A percentile compares a stretch with the other conserved stretches of the same genome.
Evolutionary conservation across 2,329 filamentous ascomycete genomes (phyloP).

Genomic region (Lasiodiplodia sp.): DNA sequence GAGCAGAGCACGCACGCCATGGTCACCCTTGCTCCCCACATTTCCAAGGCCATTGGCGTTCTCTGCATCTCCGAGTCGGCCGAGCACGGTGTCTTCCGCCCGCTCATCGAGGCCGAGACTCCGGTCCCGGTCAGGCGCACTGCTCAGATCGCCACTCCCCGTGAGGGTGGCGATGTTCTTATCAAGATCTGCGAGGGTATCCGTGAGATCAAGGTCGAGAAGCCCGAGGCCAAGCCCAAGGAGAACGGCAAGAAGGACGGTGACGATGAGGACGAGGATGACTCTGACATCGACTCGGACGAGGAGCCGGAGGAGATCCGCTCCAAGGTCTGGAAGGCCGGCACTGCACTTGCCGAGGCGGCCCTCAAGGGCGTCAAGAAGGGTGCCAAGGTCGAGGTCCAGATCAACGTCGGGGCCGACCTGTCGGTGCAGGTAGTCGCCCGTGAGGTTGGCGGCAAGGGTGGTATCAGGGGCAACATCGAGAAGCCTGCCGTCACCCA

Average conservation of each 20-base stretch:
- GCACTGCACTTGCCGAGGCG: conserved; percentile 82
- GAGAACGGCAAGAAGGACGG: conserved; percentile 67
- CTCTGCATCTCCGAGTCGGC: conserved; percentile 69
- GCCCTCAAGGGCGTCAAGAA: conserved; percentile 85
- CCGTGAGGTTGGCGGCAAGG: conserved; percentile 86
- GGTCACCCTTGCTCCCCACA: conserved; percentile 92
- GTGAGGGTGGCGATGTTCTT: conserved; percentile 85
- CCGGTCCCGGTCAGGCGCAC: conserved; percentile 88
- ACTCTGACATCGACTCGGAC: conserved; percentile 37
- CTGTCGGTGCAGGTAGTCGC: conserved; percentile 80
- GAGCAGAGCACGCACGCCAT: conserved; percentile 95
- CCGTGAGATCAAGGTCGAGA: conserved; percentile 91
- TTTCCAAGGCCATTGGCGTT: conserved; percentile 87
- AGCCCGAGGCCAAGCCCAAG: conserved; percentile 81
- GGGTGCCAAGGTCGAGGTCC: conserved; percentile 89
- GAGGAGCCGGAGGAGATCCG: conserved; percentile 85
- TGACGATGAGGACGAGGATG: conserved; percentile 69
- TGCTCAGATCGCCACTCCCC: conserved; percentile 76
- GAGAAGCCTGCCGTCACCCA: conserved; percentile 26
- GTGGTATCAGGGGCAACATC: conserved; percentile 72
- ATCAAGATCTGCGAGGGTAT: conserved; percentile 87
- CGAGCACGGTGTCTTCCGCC: conserved; percentile 73
- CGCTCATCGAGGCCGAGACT: conserved; percentile 84
- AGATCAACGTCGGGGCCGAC: conserved; percentile 84
- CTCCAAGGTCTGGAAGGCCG: conserved; percentile 92